A percentile compares a stretch with the other conserved stretches of the same genome.
These are phyloP conservation scores for Tremellales sp. DNA, from an alignment of 1,284 basidiomycete species.

Conservation along the genomic window DNA sequence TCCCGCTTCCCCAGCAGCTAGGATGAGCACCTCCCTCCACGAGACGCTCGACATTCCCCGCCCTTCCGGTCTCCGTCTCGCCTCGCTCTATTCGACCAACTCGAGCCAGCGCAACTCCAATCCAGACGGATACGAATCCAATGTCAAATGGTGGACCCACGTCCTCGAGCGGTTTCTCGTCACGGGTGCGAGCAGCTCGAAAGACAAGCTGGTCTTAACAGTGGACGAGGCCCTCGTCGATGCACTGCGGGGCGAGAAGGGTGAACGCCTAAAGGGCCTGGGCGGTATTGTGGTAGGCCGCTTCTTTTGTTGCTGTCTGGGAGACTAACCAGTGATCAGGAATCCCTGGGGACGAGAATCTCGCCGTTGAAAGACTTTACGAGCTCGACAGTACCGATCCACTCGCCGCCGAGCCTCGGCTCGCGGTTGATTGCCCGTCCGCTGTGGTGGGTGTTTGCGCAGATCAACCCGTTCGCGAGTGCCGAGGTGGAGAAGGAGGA, in stretches of 20 bases:
- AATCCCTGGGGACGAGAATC: slow-evolving; percentile 44
- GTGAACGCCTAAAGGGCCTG: slow-evolving; percentile 67
- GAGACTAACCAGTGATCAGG: slow-evolving; percentile 12
- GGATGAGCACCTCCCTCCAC: no score
- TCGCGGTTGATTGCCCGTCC: slow-evolving; percentile 70
- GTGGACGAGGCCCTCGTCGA: slow-evolving; percentile 62
- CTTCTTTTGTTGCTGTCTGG: background rate
- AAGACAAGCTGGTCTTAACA: slow-evolving; percentile 52
- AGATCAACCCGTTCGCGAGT: slow-evolving; percentile 60
- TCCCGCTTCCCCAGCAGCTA: no score
- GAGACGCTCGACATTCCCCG: no score
- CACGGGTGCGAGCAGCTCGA: slow-evolving; percentile 55
- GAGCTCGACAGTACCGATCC: slow-evolving; percentile 59
- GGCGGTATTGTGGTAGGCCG: slow-evolving; percentile 73
- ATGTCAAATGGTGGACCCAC: slow-evolving; percentile 80
- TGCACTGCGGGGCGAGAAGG: slow-evolving; percentile 51
- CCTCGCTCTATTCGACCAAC: slow-evolving; percentile 83
- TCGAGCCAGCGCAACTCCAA: slow-evolving; percentile 78
- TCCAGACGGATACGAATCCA: slow-evolving; percentile 72
- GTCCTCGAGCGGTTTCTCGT: slow-evolving; percentile 63
- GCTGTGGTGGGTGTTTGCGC: slow-evolving; percentile 79
- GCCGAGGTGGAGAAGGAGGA: slow-evolving; percentile 58
- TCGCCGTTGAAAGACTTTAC: slow-evolving; percentile 60
- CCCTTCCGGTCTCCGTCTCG: slow-evolving; percentile 58
- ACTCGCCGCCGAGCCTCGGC: slow-evolving; percentile 65